These are phyloP conservation scores for Elongisporangium undulatum DNA, from an alignment of 352 stramenopile genomes.

Conservation along the genomic window DNA sequence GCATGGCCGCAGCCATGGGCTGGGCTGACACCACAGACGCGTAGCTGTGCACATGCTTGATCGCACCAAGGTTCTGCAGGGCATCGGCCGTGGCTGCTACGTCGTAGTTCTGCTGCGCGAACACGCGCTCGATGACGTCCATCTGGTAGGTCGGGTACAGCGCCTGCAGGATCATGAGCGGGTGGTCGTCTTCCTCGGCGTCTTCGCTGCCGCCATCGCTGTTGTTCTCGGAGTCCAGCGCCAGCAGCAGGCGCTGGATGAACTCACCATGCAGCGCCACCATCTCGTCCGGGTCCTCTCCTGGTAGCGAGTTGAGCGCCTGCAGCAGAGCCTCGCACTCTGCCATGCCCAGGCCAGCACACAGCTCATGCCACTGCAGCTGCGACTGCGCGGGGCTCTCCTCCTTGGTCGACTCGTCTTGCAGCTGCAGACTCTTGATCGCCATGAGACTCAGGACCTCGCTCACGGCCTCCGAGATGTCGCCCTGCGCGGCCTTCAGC, in stretches of 20 bases:
- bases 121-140: slow-evolving; percentile 58
- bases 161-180: slow-evolving; percentile 43
- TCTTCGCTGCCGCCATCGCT: slow-evolving; percentile 15
- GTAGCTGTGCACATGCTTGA: slow-evolving; percentile 61
- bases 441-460: slow-evolving; percentile 57
- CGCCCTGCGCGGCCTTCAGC: slow-evolving; percentile 25
- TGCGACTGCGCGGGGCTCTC: slow-evolving; percentile 8
- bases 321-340: slow-evolving; percentile 47
- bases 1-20: slow-evolving; percentile 9
- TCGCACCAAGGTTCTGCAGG: slow-evolving; percentile 46
- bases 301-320: slow-evolving; percentile 35
- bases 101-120: slow-evolving; percentile 54
- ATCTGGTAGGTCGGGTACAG: slow-evolving; percentile 55
- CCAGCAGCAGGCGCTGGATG: slow-evolving; percentile 59
- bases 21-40: slow-evolving; percentile 42
- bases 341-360: slow-evolving; percentile 41
- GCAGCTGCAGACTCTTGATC: slow-evolving; percentile 31
- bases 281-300: slow-evolving; percentile 34
- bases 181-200: slow-evolving; percentile 27
- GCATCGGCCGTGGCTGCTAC: slow-evolving; percentile 45
- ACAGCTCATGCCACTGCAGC: slow-evolving; percentile 55
- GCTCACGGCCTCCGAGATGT: slow-evolving; percentile 49
- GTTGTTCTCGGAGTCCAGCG: slow-evolving; percentile 42
- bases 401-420: slow-evolving; percentile 16
- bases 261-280: slow-evolving; percentile 49